phyloP scores from a whole-genome alignment of 2,329 filamentous ascomycete species.

The Colletotrichum sp. region DNA sequence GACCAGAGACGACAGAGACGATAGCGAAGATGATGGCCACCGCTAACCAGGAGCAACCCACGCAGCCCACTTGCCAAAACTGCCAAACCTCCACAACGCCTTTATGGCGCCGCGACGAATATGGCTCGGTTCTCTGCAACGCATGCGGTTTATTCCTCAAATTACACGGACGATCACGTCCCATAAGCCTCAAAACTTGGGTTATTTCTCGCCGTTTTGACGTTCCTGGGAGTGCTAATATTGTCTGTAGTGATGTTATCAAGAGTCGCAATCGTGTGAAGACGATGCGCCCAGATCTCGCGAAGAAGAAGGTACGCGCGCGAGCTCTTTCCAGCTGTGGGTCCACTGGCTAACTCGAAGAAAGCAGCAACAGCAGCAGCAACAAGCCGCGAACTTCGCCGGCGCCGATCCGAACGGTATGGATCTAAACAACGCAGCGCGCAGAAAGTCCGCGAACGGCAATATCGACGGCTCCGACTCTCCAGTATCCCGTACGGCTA shows the following conservation, averaged over 20 bases:
- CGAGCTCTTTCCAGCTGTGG: background rate
- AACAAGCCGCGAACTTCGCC: conserved; percentile 45
- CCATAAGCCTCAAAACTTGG: background rate
- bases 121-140: conserved; percentile 95
- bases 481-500: conserved; percentile 79
- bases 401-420: conserved; percentile 62
- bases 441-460: conserved; percentile 73
- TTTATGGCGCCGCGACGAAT: conserved; percentile 96
- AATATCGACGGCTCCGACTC: conserved; percentile 78
- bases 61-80: conserved; percentile 96
- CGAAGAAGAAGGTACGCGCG: conserved; percentile 78
- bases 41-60: conserved; percentile 60
- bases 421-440: conserved; percentile 54
- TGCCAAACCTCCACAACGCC: conserved; percentile 95
- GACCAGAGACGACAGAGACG: background rate
- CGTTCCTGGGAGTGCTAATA: no score
- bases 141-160: conserved; percentile 98
- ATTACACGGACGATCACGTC: conserved; percentile 69
- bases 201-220: no score
- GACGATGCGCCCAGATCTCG: conserved; percentile 77
- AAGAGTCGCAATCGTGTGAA: conserved; percentile 99
- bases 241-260: conserved; percentile 73
- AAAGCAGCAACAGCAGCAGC: conserved; percentile 31
- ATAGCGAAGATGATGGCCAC: conserved; percentile 51
- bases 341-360: conserved; percentile 9